These are phyloP conservation scores for Pelargonium australe DNA, from an alignment of 441 rosid species.

Conservation along the genomic window DNA sequence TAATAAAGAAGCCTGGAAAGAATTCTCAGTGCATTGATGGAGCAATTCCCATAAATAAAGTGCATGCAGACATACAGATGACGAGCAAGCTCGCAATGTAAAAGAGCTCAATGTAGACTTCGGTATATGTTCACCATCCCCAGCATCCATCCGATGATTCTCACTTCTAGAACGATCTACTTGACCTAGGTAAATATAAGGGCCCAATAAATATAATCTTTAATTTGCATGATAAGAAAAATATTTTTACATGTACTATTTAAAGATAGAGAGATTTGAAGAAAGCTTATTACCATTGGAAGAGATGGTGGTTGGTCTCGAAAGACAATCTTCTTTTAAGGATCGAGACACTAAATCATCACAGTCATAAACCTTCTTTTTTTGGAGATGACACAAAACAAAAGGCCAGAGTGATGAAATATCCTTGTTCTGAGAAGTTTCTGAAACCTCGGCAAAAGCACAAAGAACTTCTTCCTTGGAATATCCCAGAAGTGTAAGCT, in stretches of 20 bases:
- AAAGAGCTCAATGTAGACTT: slow-evolving; percentile 27
- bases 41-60: neutral
- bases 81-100: slow-evolving; percentile 54
- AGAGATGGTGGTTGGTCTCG: slow-evolving; percentile 24
- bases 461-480: slow-evolving; percentile 51
- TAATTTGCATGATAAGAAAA: neutral
- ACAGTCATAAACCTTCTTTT: slow-evolving; percentile 49
- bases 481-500: slow-evolving; percentile 64
- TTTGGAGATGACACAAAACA: slow-evolving; percentile 60
- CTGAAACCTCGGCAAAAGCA: slow-evolving; percentile 55
- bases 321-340: slow-evolving; percentile 23
- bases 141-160: slow-evolving; percentile 29
- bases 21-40: neutral
- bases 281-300: slow-evolving; percentile 27
- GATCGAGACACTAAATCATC: slow-evolving; percentile 25
- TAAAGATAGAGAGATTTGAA: neutral
- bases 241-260: neutral
- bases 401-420: slow-evolving; percentile 59
- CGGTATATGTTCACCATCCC: slow-evolving; percentile 26
- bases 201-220: neutral
- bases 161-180: slow-evolving; percentile 30
- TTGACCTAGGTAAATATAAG: slow-evolving; percentile 37
- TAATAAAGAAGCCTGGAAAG: no score
- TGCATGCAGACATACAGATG: slow-evolving; percentile 47
- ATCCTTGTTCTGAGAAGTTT: slow-evolving; percentile 46